Base-by-base conservation (phyloP, 768 basidiomycete species). In the Lyophyllum decastes region DNA sequence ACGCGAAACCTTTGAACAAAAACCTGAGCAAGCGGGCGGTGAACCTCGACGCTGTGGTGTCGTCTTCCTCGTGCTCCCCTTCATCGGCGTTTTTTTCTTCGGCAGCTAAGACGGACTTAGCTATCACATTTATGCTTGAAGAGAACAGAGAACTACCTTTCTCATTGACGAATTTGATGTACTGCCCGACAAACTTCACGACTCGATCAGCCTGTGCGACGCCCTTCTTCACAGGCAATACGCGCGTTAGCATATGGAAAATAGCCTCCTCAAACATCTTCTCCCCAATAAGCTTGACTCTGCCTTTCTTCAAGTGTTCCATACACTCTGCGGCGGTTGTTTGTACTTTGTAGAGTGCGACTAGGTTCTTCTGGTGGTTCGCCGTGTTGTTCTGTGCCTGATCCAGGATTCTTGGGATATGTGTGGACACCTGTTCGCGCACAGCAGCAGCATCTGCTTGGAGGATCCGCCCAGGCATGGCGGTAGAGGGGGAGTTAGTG, bases 331-430 rank as follows among this genome's bases (percentile, higher is more conserved):
- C 84, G 10, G 87, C 88, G 52, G 89, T 80, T 4, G 73, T 55
- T 55, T 95, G 93, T 41, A 95, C 72, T 70, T 93, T 93, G 77
- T 92, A 79, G 2, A 97, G 81, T 0, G 86, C 85, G 41, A 93
- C 87, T 50, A 88, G 77, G 73, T 97, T 96, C 79, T 97, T 97
- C 60, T 88, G 86, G 71, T 98, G 95, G 69, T 92, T 94, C 9
- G 90, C 86, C 14, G 79, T 71, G 0, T 88, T 84, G 7, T 69
- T 74, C 69, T 95, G 92, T 0, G 80, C 90, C 72, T 96, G 90
- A 26, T 90, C 85, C 60, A 95, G 92, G 44, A 94, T 90, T 33
- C 81, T 84, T 19, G 84, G 81, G 19, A 91, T 27, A 9, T 45
- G 38, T 7, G 51, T n/a, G 45, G 27, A 41, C 8, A 65, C 44